Percentiles rank a stretch among this genome's conserved stretches.
Conservation (phyloP, 2,329 filamentous ascomycete species). For the Magnaporthales sp. region DNA sequence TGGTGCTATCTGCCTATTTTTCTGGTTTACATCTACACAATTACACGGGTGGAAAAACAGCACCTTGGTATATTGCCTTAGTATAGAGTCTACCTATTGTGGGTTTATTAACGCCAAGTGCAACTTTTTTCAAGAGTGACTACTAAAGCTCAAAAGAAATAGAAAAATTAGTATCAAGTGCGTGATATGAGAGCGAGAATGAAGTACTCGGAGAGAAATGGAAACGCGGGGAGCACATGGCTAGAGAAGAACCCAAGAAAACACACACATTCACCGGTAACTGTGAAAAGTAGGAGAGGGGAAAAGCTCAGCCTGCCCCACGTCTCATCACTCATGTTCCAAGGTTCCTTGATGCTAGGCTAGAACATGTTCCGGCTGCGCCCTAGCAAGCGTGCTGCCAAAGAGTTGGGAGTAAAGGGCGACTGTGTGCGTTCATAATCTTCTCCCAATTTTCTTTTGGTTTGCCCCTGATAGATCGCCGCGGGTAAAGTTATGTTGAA, state of each 20-base stretch:
- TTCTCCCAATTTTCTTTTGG: conserved; percentile 40
- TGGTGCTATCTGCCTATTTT: neutral
- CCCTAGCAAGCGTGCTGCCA: conserved; percentile 24
- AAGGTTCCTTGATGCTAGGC: conserved; percentile 8
- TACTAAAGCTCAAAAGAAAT: too few relatives aligned
- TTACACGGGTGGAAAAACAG: neutral
- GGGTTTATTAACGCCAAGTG: too few relatives aligned
- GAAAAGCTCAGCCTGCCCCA: too few relatives aligned
- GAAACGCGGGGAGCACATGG: too few relatives aligned
- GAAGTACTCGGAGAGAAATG: too few relatives aligned
- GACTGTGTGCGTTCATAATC: conserved; percentile 36
- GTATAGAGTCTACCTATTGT: neutral
- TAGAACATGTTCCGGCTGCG: conserved; percentile 15
- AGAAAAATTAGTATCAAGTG: too few relatives aligned
- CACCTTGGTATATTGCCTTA: neutral
- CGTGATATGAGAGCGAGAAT: too few relatives aligned
- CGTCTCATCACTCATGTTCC: neutral
- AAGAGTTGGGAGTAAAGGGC: conserved; percentile 46
- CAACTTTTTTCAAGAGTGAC: too few relatives aligned
- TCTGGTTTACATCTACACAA: neutral
- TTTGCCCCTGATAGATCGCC: conserved; percentile 40
- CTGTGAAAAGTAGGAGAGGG: too few relatives aligned
- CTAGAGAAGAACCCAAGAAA: too few relatives aligned
- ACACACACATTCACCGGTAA: too few relatives aligned
- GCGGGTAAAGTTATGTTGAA: conserved; percentile 28